These are phyloP conservation scores for Plantago elongata DNA, from an alignment of 257 asterid genomes.

Conservation along the genomic window DNA sequence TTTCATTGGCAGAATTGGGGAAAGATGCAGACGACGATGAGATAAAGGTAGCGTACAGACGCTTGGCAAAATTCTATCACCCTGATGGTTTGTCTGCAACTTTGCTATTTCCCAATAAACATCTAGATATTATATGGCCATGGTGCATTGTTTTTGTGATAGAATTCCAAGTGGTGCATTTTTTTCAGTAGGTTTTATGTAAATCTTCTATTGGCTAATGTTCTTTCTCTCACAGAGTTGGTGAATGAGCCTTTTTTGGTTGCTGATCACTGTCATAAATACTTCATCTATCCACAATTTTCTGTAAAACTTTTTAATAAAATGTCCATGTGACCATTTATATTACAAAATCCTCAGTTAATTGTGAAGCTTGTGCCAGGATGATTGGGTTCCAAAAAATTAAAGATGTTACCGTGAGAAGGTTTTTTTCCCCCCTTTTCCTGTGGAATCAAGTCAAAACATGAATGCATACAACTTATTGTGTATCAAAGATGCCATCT, in stretches of 20 bases:
- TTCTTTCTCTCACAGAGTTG: too few species aligned
- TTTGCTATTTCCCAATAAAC: slow-evolving; percentile 7
- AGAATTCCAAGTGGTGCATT: neutral
- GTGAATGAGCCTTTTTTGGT: too few species aligned
- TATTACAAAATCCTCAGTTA: too few species aligned
- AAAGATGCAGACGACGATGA: slow-evolving; percentile 82
- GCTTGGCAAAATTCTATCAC: slow-evolving; percentile 92
- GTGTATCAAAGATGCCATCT: neutral
- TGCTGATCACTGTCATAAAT: too few species aligned
- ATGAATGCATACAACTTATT: neutral
- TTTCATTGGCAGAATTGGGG: slow-evolving; percentile 63
- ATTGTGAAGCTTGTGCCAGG: too few species aligned
- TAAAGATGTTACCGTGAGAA: too few species aligned
- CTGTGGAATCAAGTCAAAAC: neutral
- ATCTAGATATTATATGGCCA: neutral
- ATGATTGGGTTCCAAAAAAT: too few species aligned
- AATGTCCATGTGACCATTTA: too few species aligned
- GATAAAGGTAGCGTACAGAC: slow-evolving; percentile 82
- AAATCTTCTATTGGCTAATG: neutral
- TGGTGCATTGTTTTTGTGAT: neutral
- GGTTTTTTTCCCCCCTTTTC: neutral
- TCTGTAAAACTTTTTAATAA: too few species aligned
- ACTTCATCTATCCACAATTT: too few species aligned
- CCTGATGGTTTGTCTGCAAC: slow-evolving; percentile 80
- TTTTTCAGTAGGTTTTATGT: neutral